Base-by-base conservation (phyloP, 2,329 filamentous ascomycete genomes). In the Trichophyton mentagrophytes region DNA sequence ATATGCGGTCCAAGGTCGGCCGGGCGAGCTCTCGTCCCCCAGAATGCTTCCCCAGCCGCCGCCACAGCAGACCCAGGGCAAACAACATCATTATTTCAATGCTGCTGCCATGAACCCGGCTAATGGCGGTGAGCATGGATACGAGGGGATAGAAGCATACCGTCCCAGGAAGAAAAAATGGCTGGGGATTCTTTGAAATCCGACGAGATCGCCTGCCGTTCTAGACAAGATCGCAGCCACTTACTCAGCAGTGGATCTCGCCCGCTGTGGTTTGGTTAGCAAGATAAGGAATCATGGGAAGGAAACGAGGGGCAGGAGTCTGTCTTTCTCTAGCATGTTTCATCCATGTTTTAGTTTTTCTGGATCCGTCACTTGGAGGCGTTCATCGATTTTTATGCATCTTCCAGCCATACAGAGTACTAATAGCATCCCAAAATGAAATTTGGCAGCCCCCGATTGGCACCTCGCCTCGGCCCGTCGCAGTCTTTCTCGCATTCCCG, bases 111-210 rank as follows among this genome's bases (percentile, higher is more conserved):
- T 56, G 58, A 33, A 57, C 22, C 63, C 63, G 57, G 66, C 70
- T 53, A 53, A 53, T 53, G 49, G n/a, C 49, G 49, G 55, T 42
- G 55, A 38, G 38, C 55, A 57, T 60, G 59, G 59, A 49, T 72
- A 72, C 63, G 64, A 64, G 6, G 69, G 70, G 15, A 67, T 71
- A 25, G 69, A 72, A 57, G 69, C 70, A 7, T 72, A 71, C 58
- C 63, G 67, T 58, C 65, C 67, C 15, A 67, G 63, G 62, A 65
- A 67, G 57, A 65, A 67, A 56, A 67, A 67, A 57, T 64, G 67
- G 58, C 62, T 66, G 60, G 63, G 63, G 42, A 65, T 66, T 49
- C 60, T 64, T 61, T 66, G 61, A 59, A 56, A 38, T 38, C 38
- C 55, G n/a, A 6, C 8, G 27, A n/a, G 49, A 53, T 53, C 27